Conservation (phyloP, 768 basidiomycete species). For the Gyrodon lividus region DNA sequence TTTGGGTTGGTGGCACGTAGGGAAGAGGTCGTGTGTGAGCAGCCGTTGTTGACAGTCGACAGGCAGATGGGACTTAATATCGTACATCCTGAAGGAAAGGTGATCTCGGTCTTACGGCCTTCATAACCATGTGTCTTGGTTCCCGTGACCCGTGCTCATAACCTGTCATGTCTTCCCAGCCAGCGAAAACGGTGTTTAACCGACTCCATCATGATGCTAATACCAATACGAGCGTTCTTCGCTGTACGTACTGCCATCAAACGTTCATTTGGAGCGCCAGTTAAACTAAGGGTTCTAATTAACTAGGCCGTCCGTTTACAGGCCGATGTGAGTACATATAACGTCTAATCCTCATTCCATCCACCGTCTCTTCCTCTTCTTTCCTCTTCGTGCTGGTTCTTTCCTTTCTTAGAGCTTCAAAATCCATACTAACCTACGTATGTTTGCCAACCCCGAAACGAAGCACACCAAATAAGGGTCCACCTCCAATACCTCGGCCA, state of each 20-base stretch:
- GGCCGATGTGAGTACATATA: conserved; percentile 73
- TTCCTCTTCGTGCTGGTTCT: conserved; percentile 4
- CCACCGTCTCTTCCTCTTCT: neutral
- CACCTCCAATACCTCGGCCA: conserved; percentile 94
- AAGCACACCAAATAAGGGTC: conserved; percentile 96
- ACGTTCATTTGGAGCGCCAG: neutral
- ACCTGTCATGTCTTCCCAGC: conserved; percentile 40
- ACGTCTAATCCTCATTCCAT: neutral
- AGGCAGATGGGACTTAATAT: conserved; percentile 96
- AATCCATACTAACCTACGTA: neutral
- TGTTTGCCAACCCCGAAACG: conserved; percentile 6
- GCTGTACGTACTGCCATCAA: conserved; percentile 49
- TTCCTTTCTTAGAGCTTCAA: neutral
- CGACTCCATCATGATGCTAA: conserved; percentile 75
- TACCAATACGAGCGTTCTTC: conserved; percentile 83
- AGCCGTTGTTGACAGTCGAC: conserved; percentile 89
- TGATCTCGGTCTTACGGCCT: conserved; percentile 23
- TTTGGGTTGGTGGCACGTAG: conserved; percentile 36
- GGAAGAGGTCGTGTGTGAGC: conserved; percentile 77
- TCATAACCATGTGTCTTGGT: neutral
- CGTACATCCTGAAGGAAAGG: conserved; percentile 94
- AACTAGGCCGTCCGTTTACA: conserved; percentile 78
- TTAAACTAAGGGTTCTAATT: conserved; percentile 3
- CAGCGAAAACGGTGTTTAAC: conserved; percentile 86
- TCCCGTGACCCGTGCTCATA: conserved; percentile 5